phyloP scores from a whole-genome alignment of 2,329 filamentous ascomycete species.

The Venturia aucupariae region DNA sequence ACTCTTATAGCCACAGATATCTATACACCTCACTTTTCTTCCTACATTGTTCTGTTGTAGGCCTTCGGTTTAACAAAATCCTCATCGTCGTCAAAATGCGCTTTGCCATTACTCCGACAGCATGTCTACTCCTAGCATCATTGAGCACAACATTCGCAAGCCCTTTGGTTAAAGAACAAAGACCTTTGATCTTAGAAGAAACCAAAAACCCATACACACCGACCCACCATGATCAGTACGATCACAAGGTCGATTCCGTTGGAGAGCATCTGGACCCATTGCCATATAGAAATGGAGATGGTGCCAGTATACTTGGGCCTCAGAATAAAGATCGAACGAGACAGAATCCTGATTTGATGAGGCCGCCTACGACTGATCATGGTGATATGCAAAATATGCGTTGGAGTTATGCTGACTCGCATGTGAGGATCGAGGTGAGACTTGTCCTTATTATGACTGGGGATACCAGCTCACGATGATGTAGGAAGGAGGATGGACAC shows the following conservation, averaged over 20 bases:
- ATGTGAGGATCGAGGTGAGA: constrained; percentile 42
- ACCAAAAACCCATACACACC: constrained; percentile 48
- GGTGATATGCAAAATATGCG: constrained; percentile 62
- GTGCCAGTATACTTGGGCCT: constrained; percentile 59
- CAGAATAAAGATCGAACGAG: constrained; percentile 58
- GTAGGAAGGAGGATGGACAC: constrained; percentile 61
- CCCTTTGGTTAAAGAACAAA: not conserved
- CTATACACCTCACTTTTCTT: no score
- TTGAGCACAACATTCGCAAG: not conserved
- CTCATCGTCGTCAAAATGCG: not conserved
- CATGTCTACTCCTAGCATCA: not conserved
- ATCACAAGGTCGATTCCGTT: constrained; percentile 52
- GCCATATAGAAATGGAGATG: constrained; percentile 47
- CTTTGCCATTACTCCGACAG: not conserved
- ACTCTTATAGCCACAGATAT: no score
- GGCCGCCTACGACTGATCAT: constrained; percentile 64
- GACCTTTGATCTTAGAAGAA: constrained; percentile 5
- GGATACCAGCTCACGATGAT: not conserved
- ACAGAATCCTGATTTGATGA: constrained; percentile 62
- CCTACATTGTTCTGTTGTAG: no score
- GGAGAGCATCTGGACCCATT: constrained; percentile 53
- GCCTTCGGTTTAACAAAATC: no score
- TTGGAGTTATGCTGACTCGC: constrained; percentile 47
- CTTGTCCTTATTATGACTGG: not conserved
- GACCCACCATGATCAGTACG: constrained; percentile 50